Evolutionary conservation across 1,284 basidiomycete species (phyloP), one percentile per base, ranked within the genome.

Genomic region (Microstroma glucosiphilum): DNA sequence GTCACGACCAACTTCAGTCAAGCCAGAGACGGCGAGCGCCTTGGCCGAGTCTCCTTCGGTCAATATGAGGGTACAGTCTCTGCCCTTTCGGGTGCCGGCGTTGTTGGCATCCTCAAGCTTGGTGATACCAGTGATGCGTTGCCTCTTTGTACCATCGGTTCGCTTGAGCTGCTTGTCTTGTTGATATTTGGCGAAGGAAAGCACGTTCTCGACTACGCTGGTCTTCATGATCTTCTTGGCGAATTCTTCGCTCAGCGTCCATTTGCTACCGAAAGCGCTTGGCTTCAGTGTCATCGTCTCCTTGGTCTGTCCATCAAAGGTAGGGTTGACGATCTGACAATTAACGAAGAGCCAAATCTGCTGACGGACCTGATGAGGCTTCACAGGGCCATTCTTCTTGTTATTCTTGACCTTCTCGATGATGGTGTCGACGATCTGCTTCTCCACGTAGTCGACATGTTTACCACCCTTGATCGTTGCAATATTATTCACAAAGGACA

Each of bases 21-120:
- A 85, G 64, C 96, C 96, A 51, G 93, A 91, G 37, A 98, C 89
- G 11, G 96, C 96, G 21, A 98, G 84, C 12, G 92, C 87, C 81
- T 97, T 97, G 83, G 96, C 96, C 25, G 96, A 98, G 82, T 98
- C 94, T 84, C 96, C 96, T 86, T 99, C 96, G 0, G 96, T 98
- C 19, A 99, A 83, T 69, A 99, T 98, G 63, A 99, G 85, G 0
- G 96, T 98, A 75, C 96, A 98, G 59, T 89, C 85, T 58, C 84
- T 84, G 6, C 87, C 91, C 55, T 73, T 75, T 58, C 88, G 83
- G 1, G 90, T 90, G 43, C 96, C 96, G 3, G 96, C 96, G 77
- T 94, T 96, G 83, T 98, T 98, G 48, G 96, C 96, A 74, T 99
- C 96, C 55, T 93, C 88, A 21, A 98, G 86, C 80, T 98, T 98